Conservation (phyloP, 305 asterid species). For the Vinca major region DNA sequence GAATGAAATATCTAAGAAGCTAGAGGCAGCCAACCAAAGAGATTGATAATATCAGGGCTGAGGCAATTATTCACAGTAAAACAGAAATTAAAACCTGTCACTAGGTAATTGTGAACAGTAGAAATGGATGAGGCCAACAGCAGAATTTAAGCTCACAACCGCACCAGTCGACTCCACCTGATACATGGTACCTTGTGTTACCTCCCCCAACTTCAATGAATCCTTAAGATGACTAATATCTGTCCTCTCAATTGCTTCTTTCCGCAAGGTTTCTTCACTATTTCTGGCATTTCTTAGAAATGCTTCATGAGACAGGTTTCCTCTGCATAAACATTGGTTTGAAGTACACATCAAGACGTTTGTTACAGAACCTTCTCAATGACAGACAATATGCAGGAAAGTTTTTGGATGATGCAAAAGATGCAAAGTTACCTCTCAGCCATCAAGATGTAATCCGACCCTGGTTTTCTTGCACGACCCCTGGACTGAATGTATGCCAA, state of each 20-base stretch:
- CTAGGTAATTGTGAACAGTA: conserved; percentile 98
- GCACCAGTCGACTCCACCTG: conserved; percentile 99
- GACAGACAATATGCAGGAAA: not conserved
- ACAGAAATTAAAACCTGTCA: conserved; percentile 59
- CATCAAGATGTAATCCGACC: conserved; percentile 98
- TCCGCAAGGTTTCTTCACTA: conserved; percentile 96
- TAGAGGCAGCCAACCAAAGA: not conserved
- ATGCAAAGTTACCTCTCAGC: conserved; percentile 71
- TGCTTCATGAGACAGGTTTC: conserved; percentile 77
- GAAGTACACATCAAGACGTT: conserved; percentile 12
- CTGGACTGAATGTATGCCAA: conserved; percentile 98
- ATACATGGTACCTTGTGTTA: conserved; percentile 54
- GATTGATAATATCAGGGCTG: conserved; percentile 1
- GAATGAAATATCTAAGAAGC: conserved; percentile 2
- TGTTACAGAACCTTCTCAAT: conserved; percentile 1
- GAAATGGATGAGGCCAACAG: conserved; percentile 95
- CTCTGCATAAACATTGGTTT: conserved; percentile 41
- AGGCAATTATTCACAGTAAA: not conserved
- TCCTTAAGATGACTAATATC: conserved; percentile 91
- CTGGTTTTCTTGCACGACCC: conserved; percentile 99
- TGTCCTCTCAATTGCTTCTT: conserved; percentile 98
- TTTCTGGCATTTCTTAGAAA: conserved; percentile 92
- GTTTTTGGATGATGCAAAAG: conserved; percentile 13
- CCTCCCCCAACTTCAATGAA: conserved; percentile 47
- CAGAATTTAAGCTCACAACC: conserved; percentile 98